Base-by-base conservation (phyloP, 306 rosid species). In the Albizia julibrissin region DNA sequence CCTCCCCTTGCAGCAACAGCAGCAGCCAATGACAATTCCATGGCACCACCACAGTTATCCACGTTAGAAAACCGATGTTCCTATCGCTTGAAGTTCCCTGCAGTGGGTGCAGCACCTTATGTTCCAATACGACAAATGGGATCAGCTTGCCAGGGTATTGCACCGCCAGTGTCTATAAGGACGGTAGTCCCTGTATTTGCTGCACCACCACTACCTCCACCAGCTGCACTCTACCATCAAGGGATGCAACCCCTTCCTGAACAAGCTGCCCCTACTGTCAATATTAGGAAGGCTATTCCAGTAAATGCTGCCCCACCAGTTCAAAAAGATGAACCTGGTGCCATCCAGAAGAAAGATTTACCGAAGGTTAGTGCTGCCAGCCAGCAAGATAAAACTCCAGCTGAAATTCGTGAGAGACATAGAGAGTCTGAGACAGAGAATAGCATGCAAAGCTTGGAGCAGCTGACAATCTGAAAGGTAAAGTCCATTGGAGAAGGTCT, bases 111-210 rank as follows among this genome's bases (percentile, higher is more conserved):
- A 39, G 88, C 85, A 75, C 98, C 98, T 39, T 96, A 94, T 76
- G 93, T 94, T 47, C 98, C 97, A 31, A 87, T 96, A 59, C 86
- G 88, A 80, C 98, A 94, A 77, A 88, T 90, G 87, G 85, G 97
- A 78, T 75, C 91, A 43, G 78, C 97, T 68, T 96, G 97, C 88
- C 98, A 76, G 50, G 92, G 98, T 16, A 86, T 89, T 26, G 98
- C 99, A 1, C 98, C 97, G 2, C 95, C 98, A 0, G 99, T 96
- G 79, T 91, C 97, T 15, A 87, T 96, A 72, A 87, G 99, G 82
- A 93, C 91, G 24, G 84, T 91, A 21, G 86, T 96, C 49, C 99
- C 98, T 29, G 97, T 94, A 77, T 96, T 84, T 85, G 88, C 98
- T 5, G 94, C 99, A 62, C 98, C 97, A 5, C 96, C 97, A 16